These are phyloP conservation scores for Mycena crocata DNA, from an alignment of 768 basidiomycete genomes.

Conservation along the genomic window DNA sequence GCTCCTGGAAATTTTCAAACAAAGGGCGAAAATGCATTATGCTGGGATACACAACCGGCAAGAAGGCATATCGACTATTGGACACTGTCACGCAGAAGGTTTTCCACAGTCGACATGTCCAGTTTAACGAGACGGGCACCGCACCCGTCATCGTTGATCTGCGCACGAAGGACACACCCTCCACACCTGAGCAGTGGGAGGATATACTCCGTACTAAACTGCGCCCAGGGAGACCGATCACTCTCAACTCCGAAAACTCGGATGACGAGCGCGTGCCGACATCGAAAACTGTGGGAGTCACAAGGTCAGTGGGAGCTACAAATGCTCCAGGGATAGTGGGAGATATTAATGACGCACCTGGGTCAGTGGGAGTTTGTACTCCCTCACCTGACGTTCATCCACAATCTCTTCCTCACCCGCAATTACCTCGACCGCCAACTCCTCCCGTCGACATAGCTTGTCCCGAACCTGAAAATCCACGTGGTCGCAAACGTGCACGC, in stretches of 20 bases:
- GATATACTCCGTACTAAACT: background rate
- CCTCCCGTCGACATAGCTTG: background rate
- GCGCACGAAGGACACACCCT: background rate
- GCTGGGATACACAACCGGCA: background rate
- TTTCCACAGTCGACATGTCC: background rate
- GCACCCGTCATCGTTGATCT: background rate
- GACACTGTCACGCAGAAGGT: no score
- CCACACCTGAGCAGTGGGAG: background rate
- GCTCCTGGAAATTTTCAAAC: background rate
- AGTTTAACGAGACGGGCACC: background rate
- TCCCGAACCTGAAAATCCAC: background rate
- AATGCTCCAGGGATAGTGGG: background rate
- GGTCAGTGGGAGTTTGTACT: no score
- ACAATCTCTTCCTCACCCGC: background rate
- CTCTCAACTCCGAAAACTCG: background rate
- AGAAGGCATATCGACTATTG: background rate
- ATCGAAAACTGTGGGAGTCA: no score
- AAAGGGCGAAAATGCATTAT: background rate
- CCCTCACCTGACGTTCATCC: no score
- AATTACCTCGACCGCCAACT: background rate
- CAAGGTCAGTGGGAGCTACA: background rate
- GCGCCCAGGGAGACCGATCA: background rate
- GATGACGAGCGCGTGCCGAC: background rate
- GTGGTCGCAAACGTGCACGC: background rate
- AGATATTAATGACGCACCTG: background rate